These are phyloP conservation scores for Clonostachys sp. DNA, from an alignment of 2,329 filamentous ascomycete species.

Conservation along the genomic window DNA sequence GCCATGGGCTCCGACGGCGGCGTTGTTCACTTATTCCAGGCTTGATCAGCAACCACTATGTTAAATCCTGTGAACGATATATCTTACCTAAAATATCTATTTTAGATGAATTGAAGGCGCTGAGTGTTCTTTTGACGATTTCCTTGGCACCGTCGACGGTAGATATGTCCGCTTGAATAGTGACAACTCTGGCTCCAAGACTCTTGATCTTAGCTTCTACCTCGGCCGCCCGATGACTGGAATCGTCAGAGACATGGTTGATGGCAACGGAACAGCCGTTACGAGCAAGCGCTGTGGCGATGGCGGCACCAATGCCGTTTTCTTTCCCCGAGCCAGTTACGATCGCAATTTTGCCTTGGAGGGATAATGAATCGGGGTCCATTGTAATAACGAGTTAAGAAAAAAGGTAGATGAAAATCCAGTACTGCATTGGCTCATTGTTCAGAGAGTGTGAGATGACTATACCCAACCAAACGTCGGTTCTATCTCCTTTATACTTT, in stretches of 20 bases:
- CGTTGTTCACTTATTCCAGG: conserved; percentile 27
- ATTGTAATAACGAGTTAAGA: conserved; percentile 7
- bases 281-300: conserved; percentile 29
- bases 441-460: no score
- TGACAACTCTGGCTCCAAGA: conserved; percentile 18
- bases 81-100: conserved; percentile 34
- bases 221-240: conserved; percentile 17
- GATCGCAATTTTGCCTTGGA: conserved; percentile 35
- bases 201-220: conserved; percentile 7
- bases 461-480: no score
- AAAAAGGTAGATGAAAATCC: no score
- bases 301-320: conserved; percentile 36
- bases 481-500: no score
- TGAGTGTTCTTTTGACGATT: conserved; percentile 26
- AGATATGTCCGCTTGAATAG: conserved; percentile 23
- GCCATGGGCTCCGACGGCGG: conserved; percentile 13
- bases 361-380: conserved; percentile 24
- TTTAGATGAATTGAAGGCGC: conserved; percentile 21
- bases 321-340: conserved; percentile 38
- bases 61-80: no score
- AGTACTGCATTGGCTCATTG: no score
- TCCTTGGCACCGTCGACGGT: conserved; percentile 19
- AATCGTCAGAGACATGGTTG: conserved; percentile 30
- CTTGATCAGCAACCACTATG: no score
- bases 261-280: conserved; percentile 33